phyloP scores from a whole-genome alignment of 1,139 yeast species.

The Saccharomyces hybrid region DNA sequence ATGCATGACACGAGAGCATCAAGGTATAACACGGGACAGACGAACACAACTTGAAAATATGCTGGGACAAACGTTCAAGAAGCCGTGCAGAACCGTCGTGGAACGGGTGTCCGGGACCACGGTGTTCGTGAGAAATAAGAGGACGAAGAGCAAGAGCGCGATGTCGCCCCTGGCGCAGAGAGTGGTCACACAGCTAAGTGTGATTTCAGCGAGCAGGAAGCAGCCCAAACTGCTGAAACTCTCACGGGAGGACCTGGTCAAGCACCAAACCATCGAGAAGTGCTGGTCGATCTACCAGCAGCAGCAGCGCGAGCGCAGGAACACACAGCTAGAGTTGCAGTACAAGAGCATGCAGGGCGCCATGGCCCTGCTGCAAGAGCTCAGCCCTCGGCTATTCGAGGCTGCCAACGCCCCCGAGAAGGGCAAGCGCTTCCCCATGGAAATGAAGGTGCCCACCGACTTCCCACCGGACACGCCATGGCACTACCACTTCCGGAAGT shows the following conservation, averaged over 20 bases:
- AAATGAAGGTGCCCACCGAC: conserved; percentile 82
- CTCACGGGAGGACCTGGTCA: conserved; percentile 72
- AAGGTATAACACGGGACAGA: no score
- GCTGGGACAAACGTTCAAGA: neutral
- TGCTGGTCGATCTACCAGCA: conserved; percentile 72
- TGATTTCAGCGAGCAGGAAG: conserved; percentile 77
- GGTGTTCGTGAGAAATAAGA: conserved; percentile 37
- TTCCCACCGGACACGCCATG: conserved; percentile 83
- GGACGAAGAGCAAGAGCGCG: conserved; percentile 37
- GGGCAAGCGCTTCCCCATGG: conserved; percentile 56
- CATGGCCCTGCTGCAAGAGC: conserved; percentile 57
- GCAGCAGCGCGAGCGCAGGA: conserved; percentile 40
- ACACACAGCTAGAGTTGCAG: conserved; percentile 50
- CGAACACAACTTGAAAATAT: neutral
- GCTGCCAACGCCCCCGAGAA: conserved; percentile 31
- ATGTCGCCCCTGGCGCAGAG: conserved; percentile 56
- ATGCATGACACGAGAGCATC: no score
- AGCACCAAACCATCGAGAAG: conserved; percentile 73
- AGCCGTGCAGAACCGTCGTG: neutral
- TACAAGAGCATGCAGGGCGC: conserved; percentile 63
- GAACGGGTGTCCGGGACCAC: conserved; percentile 1
- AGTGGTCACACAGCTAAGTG: conserved; percentile 71
- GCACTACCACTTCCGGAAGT: conserved; percentile 50
- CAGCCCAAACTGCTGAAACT: conserved; percentile 76
- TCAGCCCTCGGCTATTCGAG: conserved; percentile 33